Conservation (phyloP, 352 stramenopile species). For the Phytopythium helicoides region DNA sequence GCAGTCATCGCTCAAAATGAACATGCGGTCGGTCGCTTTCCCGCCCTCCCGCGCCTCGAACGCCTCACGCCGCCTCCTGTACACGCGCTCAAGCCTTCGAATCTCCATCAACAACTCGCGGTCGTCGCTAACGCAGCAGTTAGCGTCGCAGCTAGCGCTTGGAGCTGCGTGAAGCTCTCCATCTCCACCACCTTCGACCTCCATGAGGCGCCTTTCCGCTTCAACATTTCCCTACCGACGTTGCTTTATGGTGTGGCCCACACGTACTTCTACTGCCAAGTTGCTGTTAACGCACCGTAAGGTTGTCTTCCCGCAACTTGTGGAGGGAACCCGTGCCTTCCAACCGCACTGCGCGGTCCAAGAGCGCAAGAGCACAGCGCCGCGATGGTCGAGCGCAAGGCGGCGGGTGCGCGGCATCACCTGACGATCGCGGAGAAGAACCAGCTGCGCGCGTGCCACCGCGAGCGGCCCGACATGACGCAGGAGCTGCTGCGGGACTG, state of each 20-base stretch:
- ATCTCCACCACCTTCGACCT: too few relatives aligned
- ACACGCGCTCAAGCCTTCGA: constrained; percentile 4
- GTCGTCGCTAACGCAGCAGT: too few relatives aligned
- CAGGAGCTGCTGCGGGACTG: constrained; percentile 42
- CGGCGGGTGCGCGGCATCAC: constrained; percentile 22
- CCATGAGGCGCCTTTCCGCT: too few relatives aligned
- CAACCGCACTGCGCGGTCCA: background rate
- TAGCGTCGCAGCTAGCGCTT: too few relatives aligned
- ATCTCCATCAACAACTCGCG: constrained; percentile 6
- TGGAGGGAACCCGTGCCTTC: background rate
- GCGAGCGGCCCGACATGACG: constrained; percentile 22
- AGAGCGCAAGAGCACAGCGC: constrained; percentile 21
- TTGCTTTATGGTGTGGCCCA: too few relatives aligned
- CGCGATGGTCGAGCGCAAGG: constrained; percentile 4
- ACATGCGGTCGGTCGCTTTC: constrained; percentile 17
- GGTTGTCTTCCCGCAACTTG: background rate
- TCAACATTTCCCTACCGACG: too few relatives aligned
- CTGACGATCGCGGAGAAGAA: constrained; percentile 42
- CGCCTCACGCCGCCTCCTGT: constrained; percentile 5
- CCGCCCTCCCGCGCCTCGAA: constrained; percentile 7
- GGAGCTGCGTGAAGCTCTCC: too few relatives aligned
- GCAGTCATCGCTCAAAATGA: constrained; percentile 25
- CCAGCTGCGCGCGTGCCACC: constrained; percentile 23
- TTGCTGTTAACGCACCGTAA: background rate
- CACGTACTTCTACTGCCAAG: too few relatives aligned